A percentile compares a stretch with the other conserved stretches of the same genome.
Conservation (phyloP, 2,329 filamentous ascomycete genomes). For the Allantophomopsis lycopodina region DNA sequence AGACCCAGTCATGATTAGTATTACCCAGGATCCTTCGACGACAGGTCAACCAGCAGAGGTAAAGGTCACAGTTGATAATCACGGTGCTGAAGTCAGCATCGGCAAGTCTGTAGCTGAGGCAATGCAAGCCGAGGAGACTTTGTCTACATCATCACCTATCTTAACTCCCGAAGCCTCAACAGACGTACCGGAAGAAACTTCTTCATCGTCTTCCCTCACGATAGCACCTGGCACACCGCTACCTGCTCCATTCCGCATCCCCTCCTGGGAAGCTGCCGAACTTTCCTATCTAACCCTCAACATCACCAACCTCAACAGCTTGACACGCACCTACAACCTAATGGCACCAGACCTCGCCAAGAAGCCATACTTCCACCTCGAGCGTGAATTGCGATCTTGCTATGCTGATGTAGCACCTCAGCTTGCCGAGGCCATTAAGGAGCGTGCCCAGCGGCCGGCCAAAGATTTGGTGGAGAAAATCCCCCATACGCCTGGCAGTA, state of each 20-base stretch:
- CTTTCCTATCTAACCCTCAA: constrained; percentile 61
- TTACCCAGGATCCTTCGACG: constrained; percentile 21
- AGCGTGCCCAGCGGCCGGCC: constrained; percentile 41
- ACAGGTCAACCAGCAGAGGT: constrained; percentile 2
- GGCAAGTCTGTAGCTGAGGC: not conserved
- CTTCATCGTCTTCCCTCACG: constrained; percentile 4
- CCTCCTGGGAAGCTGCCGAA: constrained; percentile 62
- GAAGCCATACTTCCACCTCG: constrained; percentile 79
- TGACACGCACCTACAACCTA: constrained; percentile 83
- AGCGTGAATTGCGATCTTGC: constrained; percentile 68
- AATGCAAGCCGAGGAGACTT: constrained; percentile 1
- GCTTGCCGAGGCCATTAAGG: constrained; percentile 57
- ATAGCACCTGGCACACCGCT: constrained; percentile 15
- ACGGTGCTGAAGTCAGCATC: constrained; percentile 2
- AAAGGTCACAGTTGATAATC: constrained; percentile 8
- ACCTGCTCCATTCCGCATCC: constrained; percentile 60
- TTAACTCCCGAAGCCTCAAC: constrained; percentile 3
- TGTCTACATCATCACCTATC: not conserved
- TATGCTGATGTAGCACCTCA: constrained; percentile 76
- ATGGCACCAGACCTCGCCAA: constrained; percentile 88
- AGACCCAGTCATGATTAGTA: constrained; percentile 32
- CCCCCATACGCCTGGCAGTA: constrained; percentile 29
- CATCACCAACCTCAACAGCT: constrained; percentile 62
- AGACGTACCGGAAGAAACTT: constrained; percentile 3
- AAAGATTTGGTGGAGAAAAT: constrained; percentile 25